These are phyloP conservation scores for Dryas octopetala DNA, from an alignment of 306 rosid species.

Conservation along the genomic window DNA sequence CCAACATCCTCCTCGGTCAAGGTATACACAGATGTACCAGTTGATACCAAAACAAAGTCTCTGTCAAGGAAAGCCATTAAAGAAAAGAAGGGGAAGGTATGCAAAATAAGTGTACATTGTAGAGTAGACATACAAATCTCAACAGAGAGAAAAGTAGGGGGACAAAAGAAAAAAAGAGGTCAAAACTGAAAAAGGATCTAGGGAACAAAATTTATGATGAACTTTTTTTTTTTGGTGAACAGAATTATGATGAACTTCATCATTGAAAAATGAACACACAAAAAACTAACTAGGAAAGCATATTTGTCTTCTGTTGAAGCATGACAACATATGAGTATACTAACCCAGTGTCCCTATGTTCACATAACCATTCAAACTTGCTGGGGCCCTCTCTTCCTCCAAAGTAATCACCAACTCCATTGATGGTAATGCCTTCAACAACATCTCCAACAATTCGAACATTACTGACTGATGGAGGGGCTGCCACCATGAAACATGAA, in stretches of 20 bases:
- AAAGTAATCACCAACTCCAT: slow-evolving; percentile 92
- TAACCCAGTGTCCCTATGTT: slow-evolving; percentile 69
- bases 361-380: slow-evolving; percentile 92
- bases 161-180: not conserved
- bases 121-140: not conserved
- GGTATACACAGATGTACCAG: slow-evolving; percentile 81
- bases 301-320: slow-evolving; percentile 4
- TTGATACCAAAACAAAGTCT: slow-evolving; percentile 54
- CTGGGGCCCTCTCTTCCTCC: slow-evolving; percentile 99
- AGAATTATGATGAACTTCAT: slow-evolving; percentile 18
- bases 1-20: slow-evolving; percentile 92
- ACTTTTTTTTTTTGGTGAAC: not conserved
- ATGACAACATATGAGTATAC: slow-evolving; percentile 31
- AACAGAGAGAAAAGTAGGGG: not conserved
- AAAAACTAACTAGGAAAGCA: slow-evolving; percentile 16
- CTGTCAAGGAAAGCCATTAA: slow-evolving; percentile 48
- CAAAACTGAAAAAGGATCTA: not conserved
- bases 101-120: not conserved
- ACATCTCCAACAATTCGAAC: slow-evolving; percentile 78
- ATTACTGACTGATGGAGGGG: slow-evolving; percentile 84
- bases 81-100: not conserved
- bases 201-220: not conserved
- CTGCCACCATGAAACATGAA: slow-evolving; percentile 41
- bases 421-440: slow-evolving; percentile 73
- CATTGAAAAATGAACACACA: slow-evolving; percentile 11